These are phyloP conservation scores for Actinidia chinensis DNA, from an alignment of 179 eudicot genomes.

Conservation along the genomic window DNA sequence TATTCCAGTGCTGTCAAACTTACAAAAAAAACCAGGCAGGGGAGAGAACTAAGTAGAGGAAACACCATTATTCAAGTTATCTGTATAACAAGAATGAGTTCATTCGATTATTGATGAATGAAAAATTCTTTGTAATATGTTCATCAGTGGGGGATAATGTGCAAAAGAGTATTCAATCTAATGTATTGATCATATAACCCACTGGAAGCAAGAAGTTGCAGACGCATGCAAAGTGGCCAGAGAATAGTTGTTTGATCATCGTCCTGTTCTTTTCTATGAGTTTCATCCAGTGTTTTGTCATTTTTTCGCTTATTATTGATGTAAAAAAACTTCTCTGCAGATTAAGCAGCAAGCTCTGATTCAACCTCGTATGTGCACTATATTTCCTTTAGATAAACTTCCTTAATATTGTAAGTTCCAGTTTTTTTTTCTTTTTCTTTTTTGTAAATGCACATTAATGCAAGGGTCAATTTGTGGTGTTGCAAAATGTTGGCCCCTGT, in stretches of 20 bases:
- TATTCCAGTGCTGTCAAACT: slow-evolving; percentile 64
- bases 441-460: slow-evolving; percentile 64
- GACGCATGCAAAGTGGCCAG: slow-evolving; percentile 75
- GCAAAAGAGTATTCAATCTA: slow-evolving; percentile 91
- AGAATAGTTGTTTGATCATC: slow-evolving; percentile 61
- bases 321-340: background rate
- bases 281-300: slow-evolving; percentile 1
- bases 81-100: slow-evolving; percentile 67
- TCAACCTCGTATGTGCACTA: background rate
- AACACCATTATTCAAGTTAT: slow-evolving; percentile 67
- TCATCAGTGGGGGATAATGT: slow-evolving; percentile 98
- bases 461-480: slow-evolving; percentile 99
- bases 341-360: background rate
- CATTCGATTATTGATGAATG: slow-evolving; percentile 55
- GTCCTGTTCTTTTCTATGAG: slow-evolving; percentile 91
- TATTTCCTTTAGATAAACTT: background rate
- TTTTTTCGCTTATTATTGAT: background rate
- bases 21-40: slow-evolving; percentile 79
- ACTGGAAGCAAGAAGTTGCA: slow-evolving; percentile 90
- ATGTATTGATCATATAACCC: slow-evolving; percentile 91
- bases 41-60: slow-evolving; percentile 60
- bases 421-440: background rate
- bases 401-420: background rate
- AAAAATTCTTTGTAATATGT: slow-evolving; percentile 85
- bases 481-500: slow-evolving; percentile 83